These are phyloP conservation scores for Leishmania major DNA, from an alignment of 208 protist species.

Conservation along the genomic window DNA sequence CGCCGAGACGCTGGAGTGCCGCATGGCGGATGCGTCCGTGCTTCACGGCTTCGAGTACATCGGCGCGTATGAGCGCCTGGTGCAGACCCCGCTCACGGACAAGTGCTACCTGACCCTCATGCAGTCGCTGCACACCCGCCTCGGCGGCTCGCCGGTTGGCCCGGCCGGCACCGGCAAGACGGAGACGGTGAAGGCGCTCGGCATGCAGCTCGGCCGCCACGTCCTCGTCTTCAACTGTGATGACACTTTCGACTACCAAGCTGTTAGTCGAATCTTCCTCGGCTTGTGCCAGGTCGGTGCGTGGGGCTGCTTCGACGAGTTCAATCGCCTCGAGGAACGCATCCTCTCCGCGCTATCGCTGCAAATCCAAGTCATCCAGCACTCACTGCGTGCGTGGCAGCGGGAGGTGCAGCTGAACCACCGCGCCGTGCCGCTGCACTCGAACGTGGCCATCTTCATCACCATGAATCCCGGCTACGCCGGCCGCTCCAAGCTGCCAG, in stretches of 20 bases:
- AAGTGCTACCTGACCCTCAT: constrained; percentile 99
- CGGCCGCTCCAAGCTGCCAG: constrained; percentile 98
- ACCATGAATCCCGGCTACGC: constrained; percentile 99
- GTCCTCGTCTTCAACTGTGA: constrained; percentile 99
- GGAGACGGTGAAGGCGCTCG: constrained; percentile 99
- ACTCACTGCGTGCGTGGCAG: constrained; percentile 67
- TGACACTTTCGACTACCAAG: constrained; percentile 98
- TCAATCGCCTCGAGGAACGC: constrained; percentile 99
- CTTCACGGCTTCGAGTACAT: constrained; percentile 99
- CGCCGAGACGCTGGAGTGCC: constrained; percentile 78
- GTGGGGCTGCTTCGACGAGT: constrained; percentile 99
- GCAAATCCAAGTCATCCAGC: constrained; percentile 99
- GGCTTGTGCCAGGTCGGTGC: constrained; percentile 99
- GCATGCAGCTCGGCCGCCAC: constrained; percentile 97
- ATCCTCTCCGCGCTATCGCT: constrained; percentile 99
- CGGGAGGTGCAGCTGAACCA: constrained; percentile 92
- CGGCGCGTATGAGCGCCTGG: constrained; percentile 96
- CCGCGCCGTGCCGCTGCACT: constrained; percentile 89
- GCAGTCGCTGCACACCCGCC: constrained; percentile 96
- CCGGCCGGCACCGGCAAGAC: constrained; percentile 99
- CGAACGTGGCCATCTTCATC: constrained; percentile 98
- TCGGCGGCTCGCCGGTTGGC: constrained; percentile 98
- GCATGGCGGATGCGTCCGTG: constrained; percentile 97
- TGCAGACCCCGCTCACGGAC: constrained; percentile 99
- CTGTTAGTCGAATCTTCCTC: constrained; percentile 99